phyloP scores from a whole-genome alignment of 1,284 basidiomycete species.

The Albatrellus sp. region DNA sequence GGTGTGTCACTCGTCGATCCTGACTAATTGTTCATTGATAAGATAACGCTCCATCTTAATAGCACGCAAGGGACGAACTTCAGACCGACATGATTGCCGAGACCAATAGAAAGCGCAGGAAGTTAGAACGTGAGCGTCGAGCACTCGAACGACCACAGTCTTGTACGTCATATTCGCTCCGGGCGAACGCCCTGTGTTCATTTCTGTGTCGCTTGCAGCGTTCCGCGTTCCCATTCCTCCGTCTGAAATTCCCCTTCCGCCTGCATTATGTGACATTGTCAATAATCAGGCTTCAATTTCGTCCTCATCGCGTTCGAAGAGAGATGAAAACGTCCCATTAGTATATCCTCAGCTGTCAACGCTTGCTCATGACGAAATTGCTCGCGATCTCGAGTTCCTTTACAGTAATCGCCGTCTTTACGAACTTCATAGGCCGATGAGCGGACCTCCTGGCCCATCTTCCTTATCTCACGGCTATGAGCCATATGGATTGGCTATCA shows the following conservation, averaged over 20 bases:
- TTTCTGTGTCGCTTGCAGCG: constrained; percentile 12
- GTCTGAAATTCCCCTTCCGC: constrained; percentile 18
- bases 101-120: constrained; percentile 67
- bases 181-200: too few species aligned
- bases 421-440: neutral
- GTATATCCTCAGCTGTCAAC: constrained; percentile 44
- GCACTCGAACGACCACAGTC: constrained; percentile 62
- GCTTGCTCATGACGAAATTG: constrained; percentile 37
- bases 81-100: constrained; percentile 77
- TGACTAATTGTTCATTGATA: neutral
- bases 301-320: constrained; percentile 11
- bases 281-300: constrained; percentile 19
- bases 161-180: constrained; percentile 23
- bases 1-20: constrained; percentile 25
- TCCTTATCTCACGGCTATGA: constrained; percentile 4
- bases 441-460: constrained; percentile 7
- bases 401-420: constrained; percentile 19
- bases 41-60: neutral
- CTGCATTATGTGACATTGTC: constrained; percentile 23
- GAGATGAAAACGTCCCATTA: constrained; percentile 13
- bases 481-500: constrained; percentile 4
- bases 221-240: constrained; percentile 22
- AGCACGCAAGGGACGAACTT: constrained; percentile 62
- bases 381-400: constrained; percentile 43
- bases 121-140: constrained; percentile 71